Percentiles rank a stretch among this genome's conserved stretches.
These are phyloP conservation scores for Paraphoma sp. DNA, from an alignment of 2,329 filamentous ascomycete genomes.

Conservation along the genomic window DNA sequence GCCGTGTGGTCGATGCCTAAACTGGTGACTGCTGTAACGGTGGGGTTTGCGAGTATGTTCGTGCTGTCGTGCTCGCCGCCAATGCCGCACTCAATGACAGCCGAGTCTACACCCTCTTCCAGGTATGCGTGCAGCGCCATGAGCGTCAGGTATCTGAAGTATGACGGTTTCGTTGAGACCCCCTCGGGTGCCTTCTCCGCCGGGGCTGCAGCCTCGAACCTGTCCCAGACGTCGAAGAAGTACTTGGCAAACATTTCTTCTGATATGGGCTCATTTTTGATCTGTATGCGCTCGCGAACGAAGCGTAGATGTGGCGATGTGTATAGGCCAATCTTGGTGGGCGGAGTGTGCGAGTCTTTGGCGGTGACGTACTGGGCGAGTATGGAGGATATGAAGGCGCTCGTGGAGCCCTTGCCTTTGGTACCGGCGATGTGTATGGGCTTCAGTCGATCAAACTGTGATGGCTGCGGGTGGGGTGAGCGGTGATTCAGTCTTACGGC, in stretches of 20 bases:
- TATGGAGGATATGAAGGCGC: constrained; percentile 81
- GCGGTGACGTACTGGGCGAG: constrained; percentile 66
- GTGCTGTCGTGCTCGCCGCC: constrained; percentile 94
- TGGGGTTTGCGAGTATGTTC: constrained; percentile 77
- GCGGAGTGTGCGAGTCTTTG: constrained; percentile 39
- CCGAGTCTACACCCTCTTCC: constrained; percentile 74
- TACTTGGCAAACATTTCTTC: constrained; percentile 74
- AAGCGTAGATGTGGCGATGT: constrained; percentile 86
- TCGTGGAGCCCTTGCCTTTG: constrained; percentile 92
- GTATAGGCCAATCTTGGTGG: constrained; percentile 74
- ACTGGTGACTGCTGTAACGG: constrained; percentile 76
- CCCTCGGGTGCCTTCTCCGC: constrained; percentile 58
- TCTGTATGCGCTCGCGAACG: constrained; percentile 83
- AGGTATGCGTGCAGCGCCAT: constrained; percentile 87
- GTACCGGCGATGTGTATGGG: constrained; percentile 88
- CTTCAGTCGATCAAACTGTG: constrained; percentile 66
- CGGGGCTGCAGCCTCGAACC: constrained; percentile 61
- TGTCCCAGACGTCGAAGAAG: constrained; percentile 86
- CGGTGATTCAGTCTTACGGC: not conserved
- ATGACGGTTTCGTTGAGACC: constrained; percentile 77
- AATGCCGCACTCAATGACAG: constrained; percentile 91
- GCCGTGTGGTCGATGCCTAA: constrained; percentile 85
- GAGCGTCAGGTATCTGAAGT: constrained; percentile 90
- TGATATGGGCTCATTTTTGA: constrained; percentile 74
- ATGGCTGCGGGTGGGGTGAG: constrained; percentile 55